phyloP scores from a whole-genome alignment of 2,329 filamentous ascomycete species.

The Colletotrichum acutatum region DNA sequence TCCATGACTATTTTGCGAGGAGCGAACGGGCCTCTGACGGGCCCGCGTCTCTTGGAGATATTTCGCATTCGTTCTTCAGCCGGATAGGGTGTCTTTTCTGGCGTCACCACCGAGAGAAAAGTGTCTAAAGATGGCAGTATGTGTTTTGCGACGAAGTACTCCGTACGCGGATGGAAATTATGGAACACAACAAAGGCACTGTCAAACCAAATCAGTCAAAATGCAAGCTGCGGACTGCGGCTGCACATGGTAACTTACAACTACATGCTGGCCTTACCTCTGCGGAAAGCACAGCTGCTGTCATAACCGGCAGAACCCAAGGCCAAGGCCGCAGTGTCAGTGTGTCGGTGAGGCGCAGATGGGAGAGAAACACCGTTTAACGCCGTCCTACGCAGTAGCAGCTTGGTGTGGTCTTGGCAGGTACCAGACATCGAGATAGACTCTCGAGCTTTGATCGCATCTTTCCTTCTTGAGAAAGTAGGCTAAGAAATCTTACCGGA shows the following conservation, averaged over 20 bases:
- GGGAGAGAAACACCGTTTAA: constrained; percentile 10
- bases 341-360: constrained; percentile 27
- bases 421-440: neutral
- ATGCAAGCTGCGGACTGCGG: constrained; percentile 19
- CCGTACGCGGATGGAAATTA: neutral
- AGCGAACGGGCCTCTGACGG: constrained; percentile 10
- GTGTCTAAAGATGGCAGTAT: neutral
- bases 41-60: neutral
- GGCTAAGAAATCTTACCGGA: constrained; percentile 13
- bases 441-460: constrained; percentile 10
- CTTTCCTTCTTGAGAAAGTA: neutral
- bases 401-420: constrained; percentile 20
- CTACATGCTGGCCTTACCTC: neutral
- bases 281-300: neutral
- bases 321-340: constrained; percentile 25
- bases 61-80: neutral
- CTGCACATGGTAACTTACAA: neutral
- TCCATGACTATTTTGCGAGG: neutral
- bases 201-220: neutral
- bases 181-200: neutral
- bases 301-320: neutral
- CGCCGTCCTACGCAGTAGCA: constrained; percentile 29
- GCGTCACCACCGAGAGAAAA: neutral
- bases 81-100: neutral
- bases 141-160: neutral